A percentile compares a stretch with the other conserved stretches of the same genome.
phyloP scores from a whole-genome alignment of 1,284 basidiomycete genomes.

The Malassezia sympodialis region DNA sequence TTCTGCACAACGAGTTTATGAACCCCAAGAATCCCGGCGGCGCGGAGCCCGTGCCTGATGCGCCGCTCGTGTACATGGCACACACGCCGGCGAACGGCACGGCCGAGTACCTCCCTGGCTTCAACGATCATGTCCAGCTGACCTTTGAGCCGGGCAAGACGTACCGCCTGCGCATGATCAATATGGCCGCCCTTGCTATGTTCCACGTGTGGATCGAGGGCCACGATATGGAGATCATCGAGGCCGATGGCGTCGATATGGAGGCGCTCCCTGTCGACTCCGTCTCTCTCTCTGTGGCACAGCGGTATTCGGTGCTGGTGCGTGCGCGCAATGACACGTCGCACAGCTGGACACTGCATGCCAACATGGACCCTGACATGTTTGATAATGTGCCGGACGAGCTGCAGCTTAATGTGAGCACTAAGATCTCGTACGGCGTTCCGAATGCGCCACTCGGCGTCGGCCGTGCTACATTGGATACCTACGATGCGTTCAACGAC shows the following conservation, averaged over 20 bases:
- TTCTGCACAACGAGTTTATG: constrained; percentile 56
- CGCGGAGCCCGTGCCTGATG: constrained; percentile 52
- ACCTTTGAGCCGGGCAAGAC: constrained; percentile 57
- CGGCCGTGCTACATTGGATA: constrained; percentile 6
- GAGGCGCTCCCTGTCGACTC: constrained; percentile 37
- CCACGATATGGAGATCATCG: constrained; percentile 76
- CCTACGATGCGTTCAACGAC: constrained; percentile 49
- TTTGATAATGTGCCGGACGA: constrained; percentile 40
- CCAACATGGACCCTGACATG: constrained; percentile 66
- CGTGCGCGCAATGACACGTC: constrained; percentile 67
- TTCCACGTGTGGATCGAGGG: constrained; percentile 62
- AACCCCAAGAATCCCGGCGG: constrained; percentile 52
- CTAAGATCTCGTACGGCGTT: constrained; percentile 27
- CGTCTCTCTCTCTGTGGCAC: constrained; percentile 3
- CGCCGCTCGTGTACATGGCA: constrained; percentile 72
- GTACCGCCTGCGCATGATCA: constrained; percentile 66
- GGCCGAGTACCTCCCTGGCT: constrained; percentile 32
- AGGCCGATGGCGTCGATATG: constrained; percentile 56
- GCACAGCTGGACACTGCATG: constrained; percentile 75
- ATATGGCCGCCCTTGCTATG: constrained; percentile 54
- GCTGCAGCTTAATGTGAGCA: constrained; percentile 38
- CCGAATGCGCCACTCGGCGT: constrained; percentile 17
- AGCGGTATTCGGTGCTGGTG: constrained; percentile 13
- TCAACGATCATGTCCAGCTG: constrained; percentile 72
- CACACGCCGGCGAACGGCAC: constrained; percentile 54